Percentiles rank a stretch among this genome's conserved stretches.
Evolutionary conservation across 176 grass and related monocot genomes (phyloP).

Genomic region (Puccinellia tenuiflora): DNA sequence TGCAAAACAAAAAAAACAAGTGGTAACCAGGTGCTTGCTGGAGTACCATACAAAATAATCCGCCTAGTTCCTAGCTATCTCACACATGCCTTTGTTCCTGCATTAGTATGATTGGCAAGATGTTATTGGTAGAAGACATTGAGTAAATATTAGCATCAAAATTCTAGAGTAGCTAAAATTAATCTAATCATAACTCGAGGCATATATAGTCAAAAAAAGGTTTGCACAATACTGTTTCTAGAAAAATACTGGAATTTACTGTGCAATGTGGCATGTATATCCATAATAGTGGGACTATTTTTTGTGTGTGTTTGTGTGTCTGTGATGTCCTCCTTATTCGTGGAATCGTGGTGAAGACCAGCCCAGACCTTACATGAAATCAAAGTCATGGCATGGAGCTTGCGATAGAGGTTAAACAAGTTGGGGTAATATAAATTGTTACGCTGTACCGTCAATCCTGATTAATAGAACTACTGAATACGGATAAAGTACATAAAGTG

Average conservation of each 20-base stretch:
- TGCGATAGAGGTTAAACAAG: not conserved
- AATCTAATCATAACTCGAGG: not conserved
- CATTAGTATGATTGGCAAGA: not conserved
- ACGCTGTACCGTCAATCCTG: not conserved
- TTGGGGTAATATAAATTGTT: not conserved
- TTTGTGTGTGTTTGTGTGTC: not conserved
- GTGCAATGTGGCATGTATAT: not conserved
- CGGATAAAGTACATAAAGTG: not conserved
- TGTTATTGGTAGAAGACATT: not conserved
- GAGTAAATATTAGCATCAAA: not conserved
- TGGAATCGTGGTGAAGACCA: not conserved
- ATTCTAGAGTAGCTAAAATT: not conserved
- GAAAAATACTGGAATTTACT: not conserved
- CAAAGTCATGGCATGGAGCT: not conserved
- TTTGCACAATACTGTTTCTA: not conserved
- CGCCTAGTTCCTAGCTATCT: conserved; percentile 26
- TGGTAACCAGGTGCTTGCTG: conserved; percentile 25
- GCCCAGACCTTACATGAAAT: not conserved
- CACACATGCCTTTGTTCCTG: conserved; percentile 16
- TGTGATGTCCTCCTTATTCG: not conserved
- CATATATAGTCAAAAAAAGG: not conserved
- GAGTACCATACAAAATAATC: conserved; percentile 19
- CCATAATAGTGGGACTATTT: not conserved
- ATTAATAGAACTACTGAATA: not conserved
- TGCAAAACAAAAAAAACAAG: not conserved